Evolutionary conservation across 1,284 basidiomycete species (phyloP), one percentile per base, ranked within the genome.

Genomic region (Ceratobasidium sp.): DNA sequence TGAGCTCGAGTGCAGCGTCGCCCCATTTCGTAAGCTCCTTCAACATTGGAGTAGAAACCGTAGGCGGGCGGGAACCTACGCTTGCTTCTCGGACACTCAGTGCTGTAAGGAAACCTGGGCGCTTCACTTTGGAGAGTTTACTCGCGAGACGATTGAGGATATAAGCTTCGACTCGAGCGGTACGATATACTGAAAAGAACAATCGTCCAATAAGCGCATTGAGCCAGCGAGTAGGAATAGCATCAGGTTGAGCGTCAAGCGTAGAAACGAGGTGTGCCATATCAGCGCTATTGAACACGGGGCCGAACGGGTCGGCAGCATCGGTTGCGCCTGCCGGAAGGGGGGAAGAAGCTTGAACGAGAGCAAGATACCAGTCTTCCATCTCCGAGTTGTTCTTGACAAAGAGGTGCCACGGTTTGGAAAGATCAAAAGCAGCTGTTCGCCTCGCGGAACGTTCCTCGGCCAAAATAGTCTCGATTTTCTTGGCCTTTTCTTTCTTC

Each of bases 181-280:
- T 98, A 79, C 91, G 91, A 85, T 98, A 97, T 83, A 95, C 92
- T 81, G 94, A 94, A 86, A 97, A 95, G 88, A 99, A 98, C 58
- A 98, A 85, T 26, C 97, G 92, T 1, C 97, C 97, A 70, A 99
- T 85, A 72, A 99, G 87, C 0, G 96, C 97, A 83, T 99, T 99
- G 72, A 98, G 89, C 97, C 98, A 99, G 20, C 97, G 93, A 89
- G 97, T 95, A 0, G 96, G 96, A 78, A 98, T 97, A 67, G 97
- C 94, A 84, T 99, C 97, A 2, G 97, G 95, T 82, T 96, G 93
- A 80, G 93, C 92, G 86, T 98, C 97, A 79, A 99, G 89, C 1
- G 92, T 94, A 15, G 92, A 87, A 69, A 98, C 92, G 49, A 99
- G 89, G 80, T 90, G 88, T 66, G 91, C 89, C 96, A 99, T 98